Base-by-base conservation (phyloP, 1,139 yeast genomes). In the Geotrichum candidum region DNA sequence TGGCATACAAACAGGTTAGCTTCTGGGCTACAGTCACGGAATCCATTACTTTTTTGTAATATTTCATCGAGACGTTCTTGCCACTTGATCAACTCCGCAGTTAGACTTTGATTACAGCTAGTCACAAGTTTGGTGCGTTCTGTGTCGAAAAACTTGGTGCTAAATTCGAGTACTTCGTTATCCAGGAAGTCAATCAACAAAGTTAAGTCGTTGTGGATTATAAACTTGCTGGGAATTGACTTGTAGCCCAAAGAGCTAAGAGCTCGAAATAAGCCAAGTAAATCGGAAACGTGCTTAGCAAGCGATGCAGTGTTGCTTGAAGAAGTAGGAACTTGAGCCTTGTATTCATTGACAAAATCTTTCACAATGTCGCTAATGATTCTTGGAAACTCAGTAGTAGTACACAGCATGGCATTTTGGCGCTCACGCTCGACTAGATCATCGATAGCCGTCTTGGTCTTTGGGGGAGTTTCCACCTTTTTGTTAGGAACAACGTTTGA, bases 191-290 rank as follows among this genome's bases (percentile, higher is more conserved):
- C 29, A 15, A 63, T 50, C 38, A 65, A 50, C 3, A 54, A 46
- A 22, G 59, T 53, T 27, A 64, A 46, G 54, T 72, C 74, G 58
- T 70, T 70, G 60, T 71, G 68, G 22, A 66, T 56, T 22, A 71
- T 61, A 9, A 70, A 50, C 1, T 62, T 58, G 25, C 65, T 63
- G 2, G 67, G 66, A 11, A 63, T 63, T 2, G 48, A 27, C 5
- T 64, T 60, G 56, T 72, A 71, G 1, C 64, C 57, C 7, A 66
- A 18, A 1, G 72, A 69, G 3, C 69, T 63, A 5, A 72, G 63
- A 3, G 73, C 73, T 1, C 72, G 64, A 60, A 64, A 72, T 1
- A 72, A 62, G 1, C 70, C 65, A 23, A 71, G 63, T 45, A 72
- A 53, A 54, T 71, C 73, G 22, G 68, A 65, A 18, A 70, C 62